Evolutionary conservation across 140 eudicot species (phyloP), one percentile per base, ranked within the genome.

Genomic region (Anethum foeniculum): DNA sequence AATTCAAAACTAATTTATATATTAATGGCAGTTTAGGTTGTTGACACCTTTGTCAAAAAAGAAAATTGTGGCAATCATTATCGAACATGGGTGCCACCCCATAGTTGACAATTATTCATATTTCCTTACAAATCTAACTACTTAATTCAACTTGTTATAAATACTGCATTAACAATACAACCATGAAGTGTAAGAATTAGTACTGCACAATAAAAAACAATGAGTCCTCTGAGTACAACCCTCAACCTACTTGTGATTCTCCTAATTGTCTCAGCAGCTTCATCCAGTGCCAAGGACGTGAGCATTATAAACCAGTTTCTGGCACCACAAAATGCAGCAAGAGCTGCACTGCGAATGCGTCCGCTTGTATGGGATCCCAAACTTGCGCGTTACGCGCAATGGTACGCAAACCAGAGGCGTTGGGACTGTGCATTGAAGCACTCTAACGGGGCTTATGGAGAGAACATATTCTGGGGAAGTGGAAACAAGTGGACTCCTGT

Each of bases 391-490:
- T 90, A 90, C 76, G 98, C 98, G 0, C 75, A 64, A 47, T 49
- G 89, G 87, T 93, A 88, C 64, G 98, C 97, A 13, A 83, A 81
- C 81, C 84, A 88, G 43, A 83, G 98, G 81, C 75, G 83, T 30
- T 51, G 49, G 19, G 98, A 93, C 82, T 93, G 98, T 60, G 83
- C 76, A 13, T 77, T 93, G 87, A 76, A 76, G 85, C 98, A 93
- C 60, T 93, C 98, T 9, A 79, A 84, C n/a, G 97, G 98, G 71
- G 96, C 97, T 0, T 93, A 90, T 60, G 98, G 98, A 0, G 98
- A 93, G 88, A 93, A 93, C 78, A 89, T 91, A 0, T 93, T 88
- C 82, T 93, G 96, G 98, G 96, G 97, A 9, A 87, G 96, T 73
- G 93, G 96, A 34, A 47, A 74, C 21, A 71, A 75, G 71, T 90